These are phyloP conservation scores for Diplocarpon mali DNA, from an alignment of 2,329 filamentous ascomycete genomes.

Conservation along the genomic window DNA sequence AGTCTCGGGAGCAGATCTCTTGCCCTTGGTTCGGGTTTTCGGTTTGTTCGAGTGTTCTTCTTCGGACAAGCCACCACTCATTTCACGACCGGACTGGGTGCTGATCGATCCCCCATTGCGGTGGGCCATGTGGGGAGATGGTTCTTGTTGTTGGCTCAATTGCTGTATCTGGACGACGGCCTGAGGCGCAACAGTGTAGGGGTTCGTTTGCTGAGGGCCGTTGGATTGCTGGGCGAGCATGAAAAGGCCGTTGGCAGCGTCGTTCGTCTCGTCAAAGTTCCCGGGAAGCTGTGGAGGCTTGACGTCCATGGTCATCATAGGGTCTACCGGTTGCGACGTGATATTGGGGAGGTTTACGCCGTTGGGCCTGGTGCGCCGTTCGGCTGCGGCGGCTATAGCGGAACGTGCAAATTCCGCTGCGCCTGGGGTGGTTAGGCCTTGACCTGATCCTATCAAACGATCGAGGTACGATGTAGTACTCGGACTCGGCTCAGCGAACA, in stretches of 20 bases:
- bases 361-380: too few species aligned
- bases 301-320: constrained; percentile 20
- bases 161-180: constrained; percentile 25
- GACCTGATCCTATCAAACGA: too few species aligned
- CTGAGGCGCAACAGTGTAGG: constrained; percentile 22
- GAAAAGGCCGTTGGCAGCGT: constrained; percentile 88
- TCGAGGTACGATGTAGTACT: constrained; percentile 50
- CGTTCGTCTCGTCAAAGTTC: constrained; percentile 54
- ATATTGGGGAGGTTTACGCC: constrained; percentile 20
- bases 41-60: constrained; percentile 56
- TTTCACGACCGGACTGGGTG: constrained; percentile 37
- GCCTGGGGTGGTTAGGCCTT: constrained; percentile 71
- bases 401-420: constrained; percentile 93
- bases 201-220: constrained; percentile 34
- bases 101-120: constrained; percentile 34
- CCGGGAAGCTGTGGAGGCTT: constrained; percentile 53
- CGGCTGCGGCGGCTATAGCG: constrained; percentile 41
- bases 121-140: constrained; percentile 40
- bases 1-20: constrained; percentile 35
- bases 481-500: constrained; percentile 88
- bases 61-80: constrained; percentile 63
- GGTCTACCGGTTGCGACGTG: constrained; percentile 44
- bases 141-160: constrained; percentile 18
- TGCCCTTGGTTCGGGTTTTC: constrained; percentile 53
- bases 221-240: constrained; percentile 68